Conservation (phyloP, 2,329 filamentous ascomycete species). For the Stagonosporopsis tanaceti region DNA sequence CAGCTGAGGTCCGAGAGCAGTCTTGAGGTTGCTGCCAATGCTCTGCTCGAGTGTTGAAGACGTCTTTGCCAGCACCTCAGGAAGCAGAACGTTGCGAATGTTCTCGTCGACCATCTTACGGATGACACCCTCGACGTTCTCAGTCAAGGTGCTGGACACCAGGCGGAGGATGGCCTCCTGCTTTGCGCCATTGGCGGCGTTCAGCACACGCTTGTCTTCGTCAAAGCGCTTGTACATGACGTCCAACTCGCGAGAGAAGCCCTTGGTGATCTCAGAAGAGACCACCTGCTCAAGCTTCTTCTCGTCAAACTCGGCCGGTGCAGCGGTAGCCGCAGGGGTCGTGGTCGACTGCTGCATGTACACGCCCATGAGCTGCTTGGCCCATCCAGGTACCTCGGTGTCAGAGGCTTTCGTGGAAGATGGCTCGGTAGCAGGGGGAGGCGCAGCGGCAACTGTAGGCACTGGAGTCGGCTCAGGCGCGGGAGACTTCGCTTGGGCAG, state of each 20-base stretch:
- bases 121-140: slow-evolving; percentile 79
- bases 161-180: slow-evolving; percentile 74
- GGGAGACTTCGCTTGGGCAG: slow-evolving; percentile 42
- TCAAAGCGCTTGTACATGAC: slow-evolving; percentile 68
- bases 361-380: slow-evolving; percentile 45
- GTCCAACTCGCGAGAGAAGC: slow-evolving; percentile 59
- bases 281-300: slow-evolving; percentile 62
- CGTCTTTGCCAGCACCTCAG: slow-evolving; percentile 73
- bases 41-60: slow-evolving; percentile 74
- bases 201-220: slow-evolving; percentile 72
- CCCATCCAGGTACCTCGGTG: slow-evolving; percentile 47
- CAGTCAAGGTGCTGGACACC: slow-evolving; percentile 72
- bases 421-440: slow-evolving; percentile 14
- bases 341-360: slow-evolving; percentile 33
- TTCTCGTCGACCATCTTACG: slow-evolving; percentile 77
- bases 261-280: slow-evolving; percentile 58
- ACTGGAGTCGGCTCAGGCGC: slow-evolving; percentile 27
- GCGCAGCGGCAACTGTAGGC: slow-evolving; percentile 12
- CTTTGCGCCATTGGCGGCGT: slow-evolving; percentile 69
- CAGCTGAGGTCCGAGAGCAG: slow-evolving; percentile 70
- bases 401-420: slow-evolving; percentile 30
- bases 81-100: slow-evolving; percentile 78
- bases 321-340: slow-evolving; percentile 19
- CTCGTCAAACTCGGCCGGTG: slow-evolving; percentile 53
- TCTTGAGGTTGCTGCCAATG: slow-evolving; percentile 72